Conservation (phyloP, 805 yeast species). For the Danielia reshetovae region DNA sequence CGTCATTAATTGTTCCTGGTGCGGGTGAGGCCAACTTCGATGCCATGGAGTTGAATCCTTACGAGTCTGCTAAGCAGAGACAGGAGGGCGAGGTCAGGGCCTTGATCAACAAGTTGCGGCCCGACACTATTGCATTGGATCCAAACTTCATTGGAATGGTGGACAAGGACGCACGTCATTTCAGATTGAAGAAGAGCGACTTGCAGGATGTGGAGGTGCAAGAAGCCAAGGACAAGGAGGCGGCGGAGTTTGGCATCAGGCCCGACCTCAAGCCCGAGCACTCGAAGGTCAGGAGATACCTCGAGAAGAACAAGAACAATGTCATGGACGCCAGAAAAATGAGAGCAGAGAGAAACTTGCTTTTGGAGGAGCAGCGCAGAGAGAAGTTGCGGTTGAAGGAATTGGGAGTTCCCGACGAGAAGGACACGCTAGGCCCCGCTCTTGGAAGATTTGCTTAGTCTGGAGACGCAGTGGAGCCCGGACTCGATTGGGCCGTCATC, state of each 20-base stretch:
- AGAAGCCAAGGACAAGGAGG: conserved; percentile 28
- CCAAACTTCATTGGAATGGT: conserved; percentile 85
- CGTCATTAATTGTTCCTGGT: conserved; percentile 91
- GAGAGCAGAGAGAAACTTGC: conserved; percentile 70
- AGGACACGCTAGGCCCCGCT: conserved; percentile 18
- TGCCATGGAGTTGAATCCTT: conserved; percentile 90
- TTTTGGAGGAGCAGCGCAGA: conserved; percentile 69
- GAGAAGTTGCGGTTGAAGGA: conserved; percentile 27
- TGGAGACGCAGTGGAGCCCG: too few relatives aligned
- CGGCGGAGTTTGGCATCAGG: conserved; percentile 52
- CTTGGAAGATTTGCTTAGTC: conserved; percentile 14
- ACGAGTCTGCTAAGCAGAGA: conserved; percentile 86
- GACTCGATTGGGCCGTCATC: too few relatives aligned
- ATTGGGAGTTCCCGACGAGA: conserved; percentile 16
- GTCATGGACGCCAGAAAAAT: conserved; percentile 82
- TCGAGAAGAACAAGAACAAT: conserved; percentile 80
- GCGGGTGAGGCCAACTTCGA: conserved; percentile 98
- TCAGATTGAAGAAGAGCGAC: conserved; percentile 63
- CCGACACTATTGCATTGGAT: conserved; percentile 90
- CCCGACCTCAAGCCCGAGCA: conserved; percentile 77
- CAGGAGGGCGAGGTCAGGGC: conserved; percentile 88
- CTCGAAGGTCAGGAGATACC: conserved; percentile 73
- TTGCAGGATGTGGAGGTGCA: conserved; percentile 38
- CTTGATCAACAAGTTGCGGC: conserved; percentile 80
- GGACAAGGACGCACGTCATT: conserved; percentile 59